These are phyloP conservation scores for Crucibulum laeve DNA, from an alignment of 768 basidiomycete genomes.

Conservation along the genomic window DNA sequence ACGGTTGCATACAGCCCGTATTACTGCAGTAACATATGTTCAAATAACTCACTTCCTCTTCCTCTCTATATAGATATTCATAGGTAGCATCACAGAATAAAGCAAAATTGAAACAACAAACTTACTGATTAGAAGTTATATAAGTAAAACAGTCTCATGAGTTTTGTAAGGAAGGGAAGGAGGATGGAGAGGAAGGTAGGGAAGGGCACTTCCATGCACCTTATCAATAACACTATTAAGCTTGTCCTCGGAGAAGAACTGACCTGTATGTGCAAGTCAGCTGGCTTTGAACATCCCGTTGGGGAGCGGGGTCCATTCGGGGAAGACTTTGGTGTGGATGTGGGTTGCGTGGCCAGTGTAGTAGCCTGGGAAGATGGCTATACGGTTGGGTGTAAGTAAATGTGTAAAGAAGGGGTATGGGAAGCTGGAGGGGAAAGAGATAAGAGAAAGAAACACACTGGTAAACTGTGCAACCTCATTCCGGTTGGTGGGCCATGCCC, in stretches of 20 bases:
- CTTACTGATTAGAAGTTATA: too few relatives aligned
- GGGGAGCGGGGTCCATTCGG: conserved; percentile 37
- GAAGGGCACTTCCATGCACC: conserved; percentile 14
- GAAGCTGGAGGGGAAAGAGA: too few relatives aligned
- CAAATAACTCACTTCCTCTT: too few relatives aligned
- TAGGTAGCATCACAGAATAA: too few relatives aligned
- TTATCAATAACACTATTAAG: conserved; percentile 45
- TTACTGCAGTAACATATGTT: too few relatives aligned
- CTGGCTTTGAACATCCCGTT: conserved; percentile 43
- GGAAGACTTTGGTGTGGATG: conserved; percentile 51
- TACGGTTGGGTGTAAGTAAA: too few relatives aligned
- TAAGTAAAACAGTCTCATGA: not conserved
- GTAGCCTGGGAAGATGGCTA: conserved; percentile 53
- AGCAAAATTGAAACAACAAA: too few relatives aligned
- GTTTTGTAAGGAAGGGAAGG: not conserved
- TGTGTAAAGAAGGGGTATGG: too few relatives aligned
- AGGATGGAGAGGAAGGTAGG: not conserved
- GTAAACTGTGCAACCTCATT: conserved; percentile 53
- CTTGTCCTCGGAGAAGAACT: conserved; percentile 56
- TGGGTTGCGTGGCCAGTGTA: conserved; percentile 55
- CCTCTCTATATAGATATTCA: too few relatives aligned
- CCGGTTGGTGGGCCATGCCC: conserved; percentile 49
- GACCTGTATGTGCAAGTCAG: conserved; percentile 42
- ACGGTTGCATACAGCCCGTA: too few relatives aligned
- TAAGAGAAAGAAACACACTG: conserved; percentile 29